Evolutionary conservation across 495 filamentous ascomycete genomes (phyloP).

Genomic region (Trichoderma gamsii): DNA sequence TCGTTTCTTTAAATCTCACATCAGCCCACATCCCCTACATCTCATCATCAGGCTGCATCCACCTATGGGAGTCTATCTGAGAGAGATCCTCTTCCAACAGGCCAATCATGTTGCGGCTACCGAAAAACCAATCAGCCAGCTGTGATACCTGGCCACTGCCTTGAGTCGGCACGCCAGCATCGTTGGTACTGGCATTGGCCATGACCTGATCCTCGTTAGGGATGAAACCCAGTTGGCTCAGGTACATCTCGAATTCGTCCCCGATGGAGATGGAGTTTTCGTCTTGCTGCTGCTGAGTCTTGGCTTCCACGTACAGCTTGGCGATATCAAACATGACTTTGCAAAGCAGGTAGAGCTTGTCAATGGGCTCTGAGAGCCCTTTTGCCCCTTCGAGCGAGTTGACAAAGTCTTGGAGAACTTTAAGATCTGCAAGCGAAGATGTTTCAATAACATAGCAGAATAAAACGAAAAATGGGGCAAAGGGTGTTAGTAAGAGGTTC

Average conservation of each 20-base stretch:
- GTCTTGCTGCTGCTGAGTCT: constrained; percentile 42
- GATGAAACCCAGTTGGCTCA: constrained; percentile 57
- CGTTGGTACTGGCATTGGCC: not conserved
- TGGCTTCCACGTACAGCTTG: constrained; percentile 55
- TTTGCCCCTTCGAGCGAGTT: constrained; percentile 47
- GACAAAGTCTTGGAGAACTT: constrained; percentile 51
- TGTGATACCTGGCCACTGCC: constrained; percentile 36
- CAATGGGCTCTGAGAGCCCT: constrained; percentile 49
- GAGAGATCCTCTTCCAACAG: constrained; percentile 56
- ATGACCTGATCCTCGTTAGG: constrained; percentile 29
- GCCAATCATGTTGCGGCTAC: constrained; percentile 59
- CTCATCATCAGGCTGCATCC: constrained; percentile 20
- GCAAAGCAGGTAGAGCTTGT: constrained; percentile 54
- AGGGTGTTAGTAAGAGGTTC: constrained; percentile 59
- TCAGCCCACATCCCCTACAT: not conserved
- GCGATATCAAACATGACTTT: constrained; percentile 58
- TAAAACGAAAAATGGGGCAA: constrained; percentile 63
- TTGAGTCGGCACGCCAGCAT: constrained; percentile 17
- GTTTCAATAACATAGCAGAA: constrained; percentile 63
- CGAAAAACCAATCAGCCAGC: constrained; percentile 62
- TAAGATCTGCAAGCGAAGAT: constrained; percentile 41
- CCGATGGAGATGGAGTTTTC: constrained; percentile 44
- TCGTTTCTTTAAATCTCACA: not conserved
- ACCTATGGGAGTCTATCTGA: constrained; percentile 40
- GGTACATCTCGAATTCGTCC: constrained; percentile 59